Base-by-base conservation (phyloP, 805 yeast genomes). In the Ogataea neopini region DNA sequence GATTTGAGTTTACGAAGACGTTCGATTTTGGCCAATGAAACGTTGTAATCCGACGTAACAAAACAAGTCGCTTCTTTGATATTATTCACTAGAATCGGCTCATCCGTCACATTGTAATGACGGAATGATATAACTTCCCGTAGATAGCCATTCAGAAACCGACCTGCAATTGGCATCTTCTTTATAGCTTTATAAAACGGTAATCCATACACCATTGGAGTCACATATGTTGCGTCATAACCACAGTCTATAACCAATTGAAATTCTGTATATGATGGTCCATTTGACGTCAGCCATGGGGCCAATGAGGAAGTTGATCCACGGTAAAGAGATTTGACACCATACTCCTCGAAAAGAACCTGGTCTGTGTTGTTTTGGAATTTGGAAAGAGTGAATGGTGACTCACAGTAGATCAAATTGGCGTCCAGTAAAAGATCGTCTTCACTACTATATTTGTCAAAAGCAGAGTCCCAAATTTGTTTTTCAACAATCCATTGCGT, bases 41-140 rank as follows among this genome's bases (percentile, higher is more conserved):
- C 48, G 32, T 64, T 60, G 57, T 81, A 88, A 57, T 86, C 80
- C 17, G 56, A 51, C 0, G 92, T 81, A n/a, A 88, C 79, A 71
- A 79, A 82, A 64, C 88, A 76, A 30, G 92, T 70, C 49, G 77
- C 72, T 60, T 91, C 97, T 60, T 94, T 94, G 54, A 95, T 86
- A 40, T 86, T 83, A 61, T 90, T 88, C 41, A 94, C 83, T 40
- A 94, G 68, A 2, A 86, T 72, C 0, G 96, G 84, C 66, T 95
- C 99, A 51, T 94, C 97, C 62, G 88, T 83, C 56, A 94, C 90
- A 60, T 94, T 92, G 64, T 91, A 94, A 69, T 94, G 94, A 45
- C 97, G 74, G 61, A 86, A 94, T 2, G 97, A 88, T 10, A 92
- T 79, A 41, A 88, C 75, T 61, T 94, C 98, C 52, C 90, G 76